Evolutionary conservation across 805 yeast genomes (phyloP).

Genomic region (Candida schatavii): DNA sequence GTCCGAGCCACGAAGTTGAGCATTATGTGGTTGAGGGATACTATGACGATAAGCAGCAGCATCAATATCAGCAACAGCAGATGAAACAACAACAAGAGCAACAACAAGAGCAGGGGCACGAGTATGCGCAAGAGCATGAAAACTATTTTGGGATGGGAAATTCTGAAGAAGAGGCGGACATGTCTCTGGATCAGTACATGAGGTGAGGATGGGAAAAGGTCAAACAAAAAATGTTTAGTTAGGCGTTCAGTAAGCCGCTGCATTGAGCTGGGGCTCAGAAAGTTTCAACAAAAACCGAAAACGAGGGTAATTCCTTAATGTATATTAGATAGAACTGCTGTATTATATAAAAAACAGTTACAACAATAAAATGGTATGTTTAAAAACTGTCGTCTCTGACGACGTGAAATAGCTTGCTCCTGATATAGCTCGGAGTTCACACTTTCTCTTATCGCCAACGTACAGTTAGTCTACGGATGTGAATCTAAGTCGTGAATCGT

Average conservation of each 20-base stretch:
- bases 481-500: no score
- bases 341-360: not conserved
- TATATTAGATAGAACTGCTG: not conserved
- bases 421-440: no score
- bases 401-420: no score
- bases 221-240: no score
- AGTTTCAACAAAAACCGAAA: no score
- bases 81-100: constrained; percentile 1
- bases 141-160: constrained; percentile 37
- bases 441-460: no score
- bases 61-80: constrained; percentile 7
- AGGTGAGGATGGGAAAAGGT: not conserved
- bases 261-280: no score
- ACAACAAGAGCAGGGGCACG: constrained; percentile 7
- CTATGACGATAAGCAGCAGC: constrained; percentile 8
- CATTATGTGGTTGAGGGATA: constrained; percentile 36
- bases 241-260: no score
- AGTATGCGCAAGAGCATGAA: constrained; percentile 32
- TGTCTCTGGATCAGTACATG: constrained; percentile 1
- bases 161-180: constrained; percentile 9
- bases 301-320: not conserved
- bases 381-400: no score
- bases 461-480: no score
- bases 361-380: not conserved
- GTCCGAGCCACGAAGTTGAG: constrained; percentile 40